A percentile compares a stretch with the other conserved stretches of the same genome.
These are phyloP conservation scores for Pleomassaria siparia DNA, from an alignment of 2,329 filamentous ascomycete species.

Conservation along the genomic window DNA sequence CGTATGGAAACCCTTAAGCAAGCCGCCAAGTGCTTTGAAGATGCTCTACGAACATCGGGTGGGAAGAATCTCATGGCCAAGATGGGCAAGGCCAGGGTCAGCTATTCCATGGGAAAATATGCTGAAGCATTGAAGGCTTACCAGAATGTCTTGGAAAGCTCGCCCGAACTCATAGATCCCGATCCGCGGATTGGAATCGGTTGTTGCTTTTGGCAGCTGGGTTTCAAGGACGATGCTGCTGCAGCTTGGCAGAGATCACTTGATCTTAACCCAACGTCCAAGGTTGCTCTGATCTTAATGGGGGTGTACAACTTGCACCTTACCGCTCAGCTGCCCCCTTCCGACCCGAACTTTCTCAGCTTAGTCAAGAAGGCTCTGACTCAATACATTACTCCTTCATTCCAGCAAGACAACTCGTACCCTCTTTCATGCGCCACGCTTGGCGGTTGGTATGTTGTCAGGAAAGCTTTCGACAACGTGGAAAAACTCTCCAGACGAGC, in stretches of 20 bases:
- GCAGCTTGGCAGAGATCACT: conserved; percentile 85
- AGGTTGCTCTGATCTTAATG: conserved; percentile 85
- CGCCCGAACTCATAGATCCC: conserved; percentile 85
- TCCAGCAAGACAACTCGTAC: conserved; percentile 88
- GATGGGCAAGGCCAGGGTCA: conserved; percentile 83
- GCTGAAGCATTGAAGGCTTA: conserved; percentile 81
- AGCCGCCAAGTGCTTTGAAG: conserved; percentile 91
- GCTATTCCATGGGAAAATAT: conserved; percentile 85
- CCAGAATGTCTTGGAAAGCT: conserved; percentile 82
- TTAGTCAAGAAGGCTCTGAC: conserved; percentile 94
- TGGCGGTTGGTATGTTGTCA: conserved; percentile 82
- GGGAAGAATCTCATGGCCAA: conserved; percentile 89
- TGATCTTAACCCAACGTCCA: conserved; percentile 80
- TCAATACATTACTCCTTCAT: conserved; percentile 88
- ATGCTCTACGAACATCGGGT: conserved; percentile 81
- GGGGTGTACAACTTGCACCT: conserved; percentile 87
- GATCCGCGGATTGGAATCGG: conserved; percentile 96
- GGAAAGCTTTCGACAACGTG: conserved; percentile 77
- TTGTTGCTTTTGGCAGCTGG: conserved; percentile 95
- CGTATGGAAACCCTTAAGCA: conserved; percentile 76
- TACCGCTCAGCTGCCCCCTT: conserved; percentile 78
- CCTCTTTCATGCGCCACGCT: conserved; percentile 90
- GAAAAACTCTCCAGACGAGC: conserved; percentile 88
- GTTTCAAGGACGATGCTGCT: conserved; percentile 90
- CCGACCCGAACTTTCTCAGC: conserved; percentile 79